phyloP scores from a whole-genome alignment of 805 yeast genomes.

The Scheffersomyces coipomensis region DNA sequence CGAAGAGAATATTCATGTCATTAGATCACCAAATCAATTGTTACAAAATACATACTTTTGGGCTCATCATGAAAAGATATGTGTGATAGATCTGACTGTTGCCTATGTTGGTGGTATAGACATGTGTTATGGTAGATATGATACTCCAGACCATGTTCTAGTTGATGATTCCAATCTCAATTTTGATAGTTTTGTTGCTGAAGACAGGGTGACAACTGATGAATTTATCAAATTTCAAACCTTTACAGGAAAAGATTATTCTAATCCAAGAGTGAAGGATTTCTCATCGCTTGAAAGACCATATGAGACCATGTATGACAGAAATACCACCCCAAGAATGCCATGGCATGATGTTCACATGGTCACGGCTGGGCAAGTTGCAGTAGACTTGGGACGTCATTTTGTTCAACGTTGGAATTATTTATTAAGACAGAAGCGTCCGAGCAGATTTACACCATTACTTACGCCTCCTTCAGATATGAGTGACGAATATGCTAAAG shows the following conservation, averaged over 20 bases:
- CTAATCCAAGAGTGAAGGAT: conserved; percentile 92
- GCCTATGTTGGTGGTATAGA: conserved; percentile 96
- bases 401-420: conserved; percentile 98
- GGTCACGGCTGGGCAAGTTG: conserved; percentile 92
- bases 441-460: conserved; percentile 90
- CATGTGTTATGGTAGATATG: conserved; percentile 92
- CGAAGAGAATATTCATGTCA: conserved; percentile 76
- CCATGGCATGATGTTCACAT: conserved; percentile 99
- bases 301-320: conserved; percentile 87
- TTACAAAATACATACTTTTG: conserved; percentile 91
- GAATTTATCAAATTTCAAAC: conserved; percentile 53
- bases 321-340: conserved; percentile 84
- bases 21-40: conserved; percentile 94
- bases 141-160: conserved; percentile 92
- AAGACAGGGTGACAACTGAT: conserved; percentile 33
- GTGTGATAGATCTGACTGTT: conserved; percentile 81
- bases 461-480: conserved; percentile 91
- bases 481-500: conserved; percentile 64
- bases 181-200: conserved; percentile 27
- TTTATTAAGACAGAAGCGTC: conserved; percentile 86
- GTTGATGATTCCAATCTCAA: conserved; percentile 62
- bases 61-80: conserved; percentile 98
- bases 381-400: conserved; percentile 89
- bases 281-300: conserved; percentile 81
- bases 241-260: conserved; percentile 96